phyloP scores from a whole-genome alignment of 805 yeast genomes.

The Myxozyma udenii region DNA sequence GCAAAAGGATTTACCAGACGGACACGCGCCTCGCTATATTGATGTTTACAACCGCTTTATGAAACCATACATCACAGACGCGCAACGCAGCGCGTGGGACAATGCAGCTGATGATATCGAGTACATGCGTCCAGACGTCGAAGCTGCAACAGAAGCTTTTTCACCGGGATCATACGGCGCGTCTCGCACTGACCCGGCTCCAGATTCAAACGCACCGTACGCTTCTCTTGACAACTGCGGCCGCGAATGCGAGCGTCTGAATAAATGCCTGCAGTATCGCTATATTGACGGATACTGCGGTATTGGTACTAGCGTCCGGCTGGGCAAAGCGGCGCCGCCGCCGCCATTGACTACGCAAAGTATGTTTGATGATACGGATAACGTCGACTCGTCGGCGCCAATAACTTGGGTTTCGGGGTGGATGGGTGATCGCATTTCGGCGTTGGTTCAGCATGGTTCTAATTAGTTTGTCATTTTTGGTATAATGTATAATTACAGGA shows the following conservation, averaged over 20 bases:
- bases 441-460: no score
- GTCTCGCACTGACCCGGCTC: background rate
- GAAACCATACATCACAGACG: conserved; percentile 6
- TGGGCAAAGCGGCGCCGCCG: conserved; percentile 10
- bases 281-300: conserved; percentile 10
- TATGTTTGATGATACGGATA: no score
- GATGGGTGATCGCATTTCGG: no score
- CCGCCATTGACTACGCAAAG: background rate
- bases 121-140: no score
- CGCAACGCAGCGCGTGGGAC: conserved; percentile 12
- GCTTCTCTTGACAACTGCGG: conserved; percentile 10
- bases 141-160: background rate
- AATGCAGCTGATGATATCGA: conserved; percentile 4
- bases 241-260: conserved; percentile 3
- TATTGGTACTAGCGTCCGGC: background rate
- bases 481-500: no score
- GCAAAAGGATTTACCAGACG: conserved; percentile 31
- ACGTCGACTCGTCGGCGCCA: no score
- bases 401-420: no score
- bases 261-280: conserved; percentile 2
- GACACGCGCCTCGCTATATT: conserved; percentile 26
- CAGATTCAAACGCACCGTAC: conserved; percentile 7
- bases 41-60: conserved; percentile 38
- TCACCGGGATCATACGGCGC: background rate
- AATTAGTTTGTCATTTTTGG: no score